A percentile compares a stretch with the other conserved stretches of the same genome.
Evolutionary conservation across 1,139 yeast genomes (phyloP).

Genomic region (Saccharomycopsis hybrid): DNA sequence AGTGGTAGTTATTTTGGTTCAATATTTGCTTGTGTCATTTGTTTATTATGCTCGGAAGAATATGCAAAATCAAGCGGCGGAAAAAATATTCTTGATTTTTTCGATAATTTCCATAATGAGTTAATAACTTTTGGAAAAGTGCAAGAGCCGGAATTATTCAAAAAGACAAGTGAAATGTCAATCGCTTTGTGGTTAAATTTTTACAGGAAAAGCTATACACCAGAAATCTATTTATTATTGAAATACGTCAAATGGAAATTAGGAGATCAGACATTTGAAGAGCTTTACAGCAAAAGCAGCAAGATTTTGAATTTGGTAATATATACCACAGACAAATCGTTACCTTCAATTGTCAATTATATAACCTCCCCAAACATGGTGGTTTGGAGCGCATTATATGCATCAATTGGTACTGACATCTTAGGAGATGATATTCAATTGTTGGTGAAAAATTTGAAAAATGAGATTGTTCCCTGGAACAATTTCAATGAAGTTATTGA

Average conservation of each 20-base stretch:
- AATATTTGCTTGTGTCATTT: conserved; percentile 79
- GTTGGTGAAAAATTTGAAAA: conserved; percentile 62
- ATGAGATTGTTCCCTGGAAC: conserved; percentile 38
- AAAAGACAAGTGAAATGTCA: conserved; percentile 30
- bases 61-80: not conserved
- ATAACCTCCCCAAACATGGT: conserved; percentile 93
- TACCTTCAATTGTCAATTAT: conserved; percentile 79
- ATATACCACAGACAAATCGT: conserved; percentile 65
- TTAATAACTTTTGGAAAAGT: conserved; percentile 48
- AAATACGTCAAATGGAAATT: conserved; percentile 72
- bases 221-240: conserved; percentile 72
- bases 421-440: conserved; percentile 35
- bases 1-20: conserved; percentile 97
- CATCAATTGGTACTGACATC: conserved; percentile 19
- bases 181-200: conserved; percentile 18
- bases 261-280: conserved; percentile 86
- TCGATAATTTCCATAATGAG: conserved; percentile 34
- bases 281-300: conserved; percentile 81
- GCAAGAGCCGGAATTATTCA: conserved; percentile 25
- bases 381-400: conserved; percentile 59
- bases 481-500: conserved; percentile 8
- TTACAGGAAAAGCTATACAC: conserved; percentile 69
- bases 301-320: conserved; percentile 82
- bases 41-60: conserved; percentile 41
- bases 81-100: conserved; percentile 23